phyloP scores from a whole-genome alignment of 1,139 yeast species.

The Groenewaldozyma auringiensis region DNA sequence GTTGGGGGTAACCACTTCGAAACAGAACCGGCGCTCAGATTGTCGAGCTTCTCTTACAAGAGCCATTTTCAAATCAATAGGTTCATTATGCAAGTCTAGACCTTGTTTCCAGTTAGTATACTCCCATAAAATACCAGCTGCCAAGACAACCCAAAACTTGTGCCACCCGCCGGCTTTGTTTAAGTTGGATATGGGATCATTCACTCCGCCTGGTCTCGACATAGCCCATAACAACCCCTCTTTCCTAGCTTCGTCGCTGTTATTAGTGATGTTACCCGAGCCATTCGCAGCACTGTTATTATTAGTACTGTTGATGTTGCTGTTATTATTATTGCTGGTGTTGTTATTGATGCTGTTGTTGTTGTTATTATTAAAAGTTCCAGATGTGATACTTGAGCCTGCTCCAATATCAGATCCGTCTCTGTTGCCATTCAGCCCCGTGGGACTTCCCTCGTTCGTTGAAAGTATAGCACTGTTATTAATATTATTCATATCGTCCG shows the following conservation, averaged over 20 bases:
- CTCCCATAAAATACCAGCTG: slow-evolving; percentile 59
- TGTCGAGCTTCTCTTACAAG: slow-evolving; percentile 48
- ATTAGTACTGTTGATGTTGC: too few relatives aligned
- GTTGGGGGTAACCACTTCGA: slow-evolving; percentile 66
- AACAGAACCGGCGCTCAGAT: slow-evolving; percentile 48
- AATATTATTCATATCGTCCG: background rate
- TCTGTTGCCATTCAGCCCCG: too few relatives aligned
- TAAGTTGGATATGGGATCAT: slow-evolving; percentile 51
- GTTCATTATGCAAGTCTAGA: slow-evolving; percentile 51
- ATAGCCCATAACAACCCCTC: slow-evolving; percentile 58
- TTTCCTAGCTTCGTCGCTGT: slow-evolving; percentile 24
- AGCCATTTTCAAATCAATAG: slow-evolving; percentile 68
- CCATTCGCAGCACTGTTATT: background rate
- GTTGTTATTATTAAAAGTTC: slow-evolving; percentile 3
- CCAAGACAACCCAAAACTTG: slow-evolving; percentile 78
- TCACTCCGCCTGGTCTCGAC: slow-evolving; percentile 34
- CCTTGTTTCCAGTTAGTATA: slow-evolving; percentile 81
- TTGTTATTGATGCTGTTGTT: slow-evolving; percentile 3
- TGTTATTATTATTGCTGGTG: slow-evolving; percentile 1
- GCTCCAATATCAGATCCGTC: background rate
- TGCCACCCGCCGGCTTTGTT: slow-evolving; percentile 70
- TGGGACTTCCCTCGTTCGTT: too few relatives aligned
- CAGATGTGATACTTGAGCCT: background rate
- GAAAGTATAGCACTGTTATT: too few relatives aligned
- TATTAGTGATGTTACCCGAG: background rate